phyloP scores from a whole-genome alignment of 2,329 filamentous ascomycete genomes.

The Plectosphaerella sp. region DNA sequence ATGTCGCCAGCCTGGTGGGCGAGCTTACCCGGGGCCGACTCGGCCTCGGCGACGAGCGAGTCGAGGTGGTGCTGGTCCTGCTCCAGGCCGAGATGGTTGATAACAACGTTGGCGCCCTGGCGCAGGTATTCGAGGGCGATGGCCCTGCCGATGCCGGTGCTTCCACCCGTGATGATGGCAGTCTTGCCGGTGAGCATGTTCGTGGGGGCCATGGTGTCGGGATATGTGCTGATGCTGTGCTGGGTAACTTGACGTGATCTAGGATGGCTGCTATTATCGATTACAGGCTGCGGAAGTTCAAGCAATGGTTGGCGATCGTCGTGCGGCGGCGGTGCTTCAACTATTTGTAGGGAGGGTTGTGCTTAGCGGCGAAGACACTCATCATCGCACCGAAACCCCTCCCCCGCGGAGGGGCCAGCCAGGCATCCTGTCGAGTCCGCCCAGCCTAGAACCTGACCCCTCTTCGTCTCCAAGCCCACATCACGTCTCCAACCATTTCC shows the following conservation, averaged over 20 bases:
- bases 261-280: not conserved
- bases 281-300: not conserved
- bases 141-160: conserved; percentile 81
- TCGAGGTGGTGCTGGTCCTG: conserved; percentile 46
- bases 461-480: too few relatives aligned
- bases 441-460: too few relatives aligned
- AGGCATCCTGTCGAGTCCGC: too few relatives aligned
- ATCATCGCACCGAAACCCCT: not conserved
- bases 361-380: not conserved
- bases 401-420: not conserved
- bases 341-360: not conserved
- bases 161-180: conserved; percentile 81
- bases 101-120: conserved; percentile 73
- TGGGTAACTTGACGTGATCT: not conserved
- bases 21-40: conserved; percentile 47
- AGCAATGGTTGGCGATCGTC: not conserved
- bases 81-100: conserved; percentile 70
- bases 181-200: conserved; percentile 68
- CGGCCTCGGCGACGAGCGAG: conserved; percentile 48
- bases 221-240: not conserved
- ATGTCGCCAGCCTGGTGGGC: conserved; percentile 75
- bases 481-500: too few relatives aligned
- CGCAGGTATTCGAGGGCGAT: conserved; percentile 75
- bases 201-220: conserved; percentile 32
- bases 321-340: not conserved